phyloP scores from a whole-genome alignment of 2,329 filamentous ascomycete species.

The Xylaria sp. region DNA sequence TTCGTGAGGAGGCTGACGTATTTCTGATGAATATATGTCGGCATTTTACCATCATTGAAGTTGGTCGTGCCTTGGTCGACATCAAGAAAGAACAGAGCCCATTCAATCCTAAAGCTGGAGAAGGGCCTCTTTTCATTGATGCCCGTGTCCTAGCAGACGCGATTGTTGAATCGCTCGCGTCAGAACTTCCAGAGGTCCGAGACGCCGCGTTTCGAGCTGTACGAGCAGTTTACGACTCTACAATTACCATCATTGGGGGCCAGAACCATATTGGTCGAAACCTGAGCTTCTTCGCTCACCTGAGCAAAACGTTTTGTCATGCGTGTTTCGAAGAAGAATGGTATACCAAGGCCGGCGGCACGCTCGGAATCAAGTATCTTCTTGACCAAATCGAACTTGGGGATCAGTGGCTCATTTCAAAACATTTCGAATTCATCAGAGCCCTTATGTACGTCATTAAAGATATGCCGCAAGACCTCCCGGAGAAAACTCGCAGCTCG shows the following conservation, averaged over 20 bases:
- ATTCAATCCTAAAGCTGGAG: slow-evolving; percentile 86
- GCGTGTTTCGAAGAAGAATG: slow-evolving; percentile 98
- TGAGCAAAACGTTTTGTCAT: slow-evolving; percentile 88
- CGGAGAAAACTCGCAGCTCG: slow-evolving; percentile 84
- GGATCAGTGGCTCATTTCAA: slow-evolving; percentile 81
- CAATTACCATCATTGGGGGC: slow-evolving; percentile 81
- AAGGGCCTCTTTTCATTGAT: slow-evolving; percentile 88
- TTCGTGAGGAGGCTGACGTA: slow-evolving; percentile 77
- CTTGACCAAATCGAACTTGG: slow-evolving; percentile 86
- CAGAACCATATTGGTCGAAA: slow-evolving; percentile 73
- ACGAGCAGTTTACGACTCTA: slow-evolving; percentile 79
- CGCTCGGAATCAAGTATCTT: slow-evolving; percentile 87
- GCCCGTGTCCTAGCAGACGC: slow-evolving; percentile 88
- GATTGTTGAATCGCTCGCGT: slow-evolving; percentile 88
- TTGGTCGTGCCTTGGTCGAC: slow-evolving; percentile 85
- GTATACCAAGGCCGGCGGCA: slow-evolving; percentile 96
- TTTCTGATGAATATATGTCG: slow-evolving; percentile 85
- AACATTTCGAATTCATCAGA: slow-evolving; percentile 87
- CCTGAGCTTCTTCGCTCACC: slow-evolving; percentile 84
- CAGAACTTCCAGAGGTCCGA: slow-evolving; percentile 81
- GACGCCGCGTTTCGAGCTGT: slow-evolving; percentile 85
- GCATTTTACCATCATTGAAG: slow-evolving; percentile 90
- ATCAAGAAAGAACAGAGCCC: slow-evolving; percentile 78
- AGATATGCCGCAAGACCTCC: slow-evolving; percentile 94
- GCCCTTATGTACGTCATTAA: slow-evolving; percentile 98